A percentile compares a stretch with the other conserved stretches of the same genome.
phyloP scores from a whole-genome alignment of 208 protist species.

The Endotrypanum monterogeii region DNA sequence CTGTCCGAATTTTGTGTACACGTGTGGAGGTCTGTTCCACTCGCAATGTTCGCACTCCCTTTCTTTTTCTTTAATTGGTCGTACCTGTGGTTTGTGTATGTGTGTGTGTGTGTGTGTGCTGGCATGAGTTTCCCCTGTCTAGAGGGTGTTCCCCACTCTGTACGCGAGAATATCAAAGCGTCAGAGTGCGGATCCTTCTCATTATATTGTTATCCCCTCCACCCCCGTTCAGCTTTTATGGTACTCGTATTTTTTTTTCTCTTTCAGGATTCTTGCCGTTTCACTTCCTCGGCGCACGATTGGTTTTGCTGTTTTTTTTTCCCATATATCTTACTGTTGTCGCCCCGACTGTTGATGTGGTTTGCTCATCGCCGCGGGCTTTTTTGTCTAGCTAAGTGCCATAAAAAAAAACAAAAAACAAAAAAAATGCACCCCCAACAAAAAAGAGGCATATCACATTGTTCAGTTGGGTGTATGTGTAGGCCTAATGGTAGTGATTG shows the following conservation, averaged over 20 bases:
- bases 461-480: not conserved
- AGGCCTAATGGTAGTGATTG: not conserved
- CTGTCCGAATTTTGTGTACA: not conserved
- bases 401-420: constrained; percentile 1
- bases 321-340: not conserved
- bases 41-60: not conserved
- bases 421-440: not conserved
- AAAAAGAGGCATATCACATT: too few relatives aligned
- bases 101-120: not conserved
- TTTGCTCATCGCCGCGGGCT: not conserved
- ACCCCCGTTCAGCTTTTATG: not conserved
- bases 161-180: not conserved
- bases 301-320: not conserved
- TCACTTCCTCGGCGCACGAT: not conserved
- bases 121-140: not conserved
- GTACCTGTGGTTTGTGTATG: not conserved
- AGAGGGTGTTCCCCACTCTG: not conserved
- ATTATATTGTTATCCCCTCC: not conserved
- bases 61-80: not conserved
- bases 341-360: not conserved
- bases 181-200: not conserved
- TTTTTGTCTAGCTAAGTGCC: constrained; percentile 4
- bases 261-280: not conserved
- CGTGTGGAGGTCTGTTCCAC: not conserved
- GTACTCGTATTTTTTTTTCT: not conserved